Evolutionary conservation across 1,284 basidiomycete species (phyloP).

Genomic region (Austroboletus novae-zelandiae): DNA sequence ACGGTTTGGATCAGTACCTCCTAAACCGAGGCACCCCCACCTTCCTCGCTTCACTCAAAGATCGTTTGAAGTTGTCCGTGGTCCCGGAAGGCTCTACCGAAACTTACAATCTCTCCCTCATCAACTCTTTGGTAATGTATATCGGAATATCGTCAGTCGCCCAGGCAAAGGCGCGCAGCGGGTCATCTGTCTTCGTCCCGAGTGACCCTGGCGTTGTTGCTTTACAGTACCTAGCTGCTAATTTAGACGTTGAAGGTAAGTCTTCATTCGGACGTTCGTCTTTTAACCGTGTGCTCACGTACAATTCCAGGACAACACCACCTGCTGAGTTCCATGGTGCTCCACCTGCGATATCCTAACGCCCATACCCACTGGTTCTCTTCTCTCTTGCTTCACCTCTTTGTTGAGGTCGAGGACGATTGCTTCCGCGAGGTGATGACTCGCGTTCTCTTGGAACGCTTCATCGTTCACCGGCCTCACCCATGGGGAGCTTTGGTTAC

Average conservation of each 20-base stretch:
- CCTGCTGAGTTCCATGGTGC: slow-evolving; percentile 84
- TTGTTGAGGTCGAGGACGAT: slow-evolving; percentile 72
- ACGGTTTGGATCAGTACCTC: slow-evolving; percentile 81
- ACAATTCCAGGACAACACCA: slow-evolving; percentile 79
- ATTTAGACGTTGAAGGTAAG: slow-evolving; percentile 89
- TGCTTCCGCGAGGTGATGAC: slow-evolving; percentile 89
- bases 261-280: slow-evolving; percentile 2
- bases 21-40: slow-evolving; percentile 64
- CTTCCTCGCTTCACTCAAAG: slow-evolving; percentile 80
- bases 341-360: slow-evolving; percentile 94
- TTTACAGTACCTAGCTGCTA: slow-evolving; percentile 77
- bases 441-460: slow-evolving; percentile 88
- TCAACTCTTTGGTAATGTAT: slow-evolving; percentile 95
- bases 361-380: slow-evolving; percentile 98
- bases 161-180: slow-evolving; percentile 78
- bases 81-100: slow-evolving; percentile 54
- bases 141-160: slow-evolving; percentile 88
- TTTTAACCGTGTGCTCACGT: slow-evolving; percentile 8
- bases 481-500: slow-evolving; percentile 96
- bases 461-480: slow-evolving; percentile 92
- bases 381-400: slow-evolving; percentile 84
- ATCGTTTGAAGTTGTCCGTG: slow-evolving; percentile 63
- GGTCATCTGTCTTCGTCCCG: slow-evolving; percentile 74
- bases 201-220: slow-evolving; percentile 82
- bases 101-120: slow-evolving; percentile 82